A percentile compares a stretch with the other conserved stretches of the same genome.
Conservation (phyloP, 805 yeast genomes). For the Saccharomycopsis selenospora region DNA sequence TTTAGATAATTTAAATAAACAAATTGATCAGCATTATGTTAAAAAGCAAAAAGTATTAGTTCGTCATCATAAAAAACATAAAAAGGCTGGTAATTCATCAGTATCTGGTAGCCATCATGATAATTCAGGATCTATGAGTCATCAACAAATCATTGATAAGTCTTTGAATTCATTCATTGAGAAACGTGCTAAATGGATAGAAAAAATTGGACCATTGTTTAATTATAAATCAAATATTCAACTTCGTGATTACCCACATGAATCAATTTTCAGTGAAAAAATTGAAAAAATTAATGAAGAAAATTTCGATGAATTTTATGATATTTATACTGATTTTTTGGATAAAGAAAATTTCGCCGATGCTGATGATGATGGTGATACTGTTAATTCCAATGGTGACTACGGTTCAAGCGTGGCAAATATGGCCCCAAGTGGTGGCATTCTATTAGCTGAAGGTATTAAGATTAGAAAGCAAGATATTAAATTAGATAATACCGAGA, state of each 20-base stretch:
- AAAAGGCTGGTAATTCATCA: constrained; percentile 27
- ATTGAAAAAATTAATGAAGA: constrained; percentile 16
- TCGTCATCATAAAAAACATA: constrained; percentile 50
- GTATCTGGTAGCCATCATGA: constrained; percentile 17
- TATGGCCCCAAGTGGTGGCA: constrained; percentile 26
- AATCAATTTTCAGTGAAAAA: constrained; percentile 43
- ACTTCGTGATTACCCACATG: constrained; percentile 64
- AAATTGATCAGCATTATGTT: constrained; percentile 88
- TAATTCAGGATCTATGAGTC: constrained; percentile 29
- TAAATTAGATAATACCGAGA: constrained; percentile 6
- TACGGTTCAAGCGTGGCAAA: not conserved
- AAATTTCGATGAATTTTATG: constrained; percentile 20
- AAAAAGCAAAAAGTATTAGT: constrained; percentile 73
- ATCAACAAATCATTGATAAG: constrained; percentile 67
- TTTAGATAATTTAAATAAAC: constrained; percentile 89
- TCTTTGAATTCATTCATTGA: constrained; percentile 76
- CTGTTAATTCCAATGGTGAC: constrained; percentile 7
- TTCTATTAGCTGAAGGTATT: constrained; percentile 20
- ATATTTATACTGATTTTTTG: constrained; percentile 15
- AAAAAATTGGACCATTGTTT: constrained; percentile 83
- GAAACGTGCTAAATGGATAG: constrained; percentile 83
- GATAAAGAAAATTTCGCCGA: constrained; percentile 24
- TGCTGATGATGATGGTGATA: constrained; percentile 36
- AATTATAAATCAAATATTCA: constrained; percentile 46
- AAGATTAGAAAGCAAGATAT: constrained; percentile 16